These are phyloP conservation scores for Ensete glaucum DNA, from an alignment of 176 grass and related monocot species.

Conservation along the genomic window DNA sequence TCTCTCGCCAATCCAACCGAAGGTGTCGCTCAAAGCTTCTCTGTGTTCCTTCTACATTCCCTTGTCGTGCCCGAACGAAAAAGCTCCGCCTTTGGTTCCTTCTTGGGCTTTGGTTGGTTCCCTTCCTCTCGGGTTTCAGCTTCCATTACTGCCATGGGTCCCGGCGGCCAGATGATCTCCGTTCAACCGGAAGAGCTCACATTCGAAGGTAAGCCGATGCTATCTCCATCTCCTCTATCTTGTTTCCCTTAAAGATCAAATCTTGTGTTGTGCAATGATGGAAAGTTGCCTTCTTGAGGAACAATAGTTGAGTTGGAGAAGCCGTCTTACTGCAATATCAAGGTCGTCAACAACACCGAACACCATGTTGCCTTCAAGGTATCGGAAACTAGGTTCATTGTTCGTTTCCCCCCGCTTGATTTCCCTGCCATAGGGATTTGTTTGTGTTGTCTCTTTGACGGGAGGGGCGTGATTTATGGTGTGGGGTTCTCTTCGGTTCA, in stretches of 20 bases:
- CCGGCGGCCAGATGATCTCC: constrained; percentile 64
- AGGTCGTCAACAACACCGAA: constrained; percentile 95
- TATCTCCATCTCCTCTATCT: constrained; percentile 5
- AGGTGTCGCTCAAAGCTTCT: neutral
- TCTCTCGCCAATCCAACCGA: constrained; percentile 8
- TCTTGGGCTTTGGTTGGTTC: constrained; percentile 7
- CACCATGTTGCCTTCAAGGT: constrained; percentile 98
- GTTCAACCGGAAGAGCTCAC: constrained; percentile 82
- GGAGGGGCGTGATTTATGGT: neutral
- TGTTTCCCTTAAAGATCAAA: constrained; percentile 4
- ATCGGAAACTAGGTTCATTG: neutral
- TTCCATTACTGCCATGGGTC: constrained; percentile 41
- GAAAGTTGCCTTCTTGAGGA: constrained; percentile 19
- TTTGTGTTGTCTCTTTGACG: neutral
- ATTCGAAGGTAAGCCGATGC: constrained; percentile 57
- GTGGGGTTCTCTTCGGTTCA: neutral
- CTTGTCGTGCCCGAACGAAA: constrained; percentile 8
- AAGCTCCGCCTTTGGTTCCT: constrained; percentile 14
- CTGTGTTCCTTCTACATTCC: constrained; percentile 27
- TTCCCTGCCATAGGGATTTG: constrained; percentile 2
- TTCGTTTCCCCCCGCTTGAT: neutral
- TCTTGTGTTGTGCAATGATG: constrained; percentile 9
- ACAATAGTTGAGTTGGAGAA: constrained; percentile 77
- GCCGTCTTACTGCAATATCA: constrained; percentile 86
- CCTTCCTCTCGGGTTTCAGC: constrained; percentile 7